These are phyloP conservation scores for Tylopilus plumbeoviolaceoides DNA, from an alignment of 768 basidiomycete genomes.

Conservation along the genomic window DNA sequence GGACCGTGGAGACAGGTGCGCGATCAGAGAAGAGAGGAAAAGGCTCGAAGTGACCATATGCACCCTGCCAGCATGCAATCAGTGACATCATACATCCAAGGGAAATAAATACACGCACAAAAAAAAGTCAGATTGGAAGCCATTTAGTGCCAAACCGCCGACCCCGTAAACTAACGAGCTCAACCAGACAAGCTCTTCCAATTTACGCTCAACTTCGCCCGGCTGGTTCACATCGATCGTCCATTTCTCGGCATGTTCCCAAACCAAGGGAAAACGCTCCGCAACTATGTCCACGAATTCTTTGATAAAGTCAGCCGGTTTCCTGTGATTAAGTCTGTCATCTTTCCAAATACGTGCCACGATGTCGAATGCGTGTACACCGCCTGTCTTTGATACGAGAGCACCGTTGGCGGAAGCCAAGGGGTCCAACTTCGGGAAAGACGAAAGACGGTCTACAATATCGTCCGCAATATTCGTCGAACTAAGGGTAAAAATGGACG, in stretches of 20 bases:
- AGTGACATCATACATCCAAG: too few relatives aligned
- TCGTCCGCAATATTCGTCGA: not conserved
- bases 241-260: conserved; percentile 21
- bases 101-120: too few relatives aligned
- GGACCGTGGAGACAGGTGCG: too few relatives aligned
- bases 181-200: too few relatives aligned
- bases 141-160: too few relatives aligned
- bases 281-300: conserved; percentile 13
- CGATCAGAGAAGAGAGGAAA: too few relatives aligned
- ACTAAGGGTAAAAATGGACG: conserved; percentile 7
- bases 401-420: not conserved
- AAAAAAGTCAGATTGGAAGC: too few relatives aligned
- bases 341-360: conserved; percentile 52
- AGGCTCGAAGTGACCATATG: too few relatives aligned
- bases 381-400: not conserved
- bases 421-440: conserved; percentile 9
- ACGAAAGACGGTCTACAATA: conserved; percentile 2
- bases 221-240: not conserved
- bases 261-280: conserved; percentile 1
- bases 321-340: conserved; percentile 21
- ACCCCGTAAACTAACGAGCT: too few relatives aligned
- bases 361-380: conserved; percentile 41
- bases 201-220: too few relatives aligned
- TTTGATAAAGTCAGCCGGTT: conserved; percentile 16
- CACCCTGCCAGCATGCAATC: too few relatives aligned